Base-by-base conservation (phyloP, 805 yeast species). In the Metschnikowia kunwiensis region DNA sequence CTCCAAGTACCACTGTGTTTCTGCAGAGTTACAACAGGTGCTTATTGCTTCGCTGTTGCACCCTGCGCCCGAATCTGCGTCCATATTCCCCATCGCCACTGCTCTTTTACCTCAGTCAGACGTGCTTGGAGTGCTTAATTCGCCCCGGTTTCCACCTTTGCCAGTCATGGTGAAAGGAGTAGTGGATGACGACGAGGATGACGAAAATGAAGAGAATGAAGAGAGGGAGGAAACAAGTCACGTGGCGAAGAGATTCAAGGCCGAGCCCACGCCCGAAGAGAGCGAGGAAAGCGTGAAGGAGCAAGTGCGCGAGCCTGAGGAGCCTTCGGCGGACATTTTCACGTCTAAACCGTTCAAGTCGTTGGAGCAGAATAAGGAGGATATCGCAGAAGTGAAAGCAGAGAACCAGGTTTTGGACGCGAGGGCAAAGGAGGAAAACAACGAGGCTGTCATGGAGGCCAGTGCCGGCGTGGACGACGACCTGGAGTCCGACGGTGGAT, bases 61-160 rank as follows among this genome's bases (percentile, higher is more conserved):
- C 53, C 95, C 96, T 2, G 86, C 83, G 4, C 65, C 66, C 25
- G 81, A 79, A 34, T 70, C 74, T 26, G 72, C 74, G 27, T 80
- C 87, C 10, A 68, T 85, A 20, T 65, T 85, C 42, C 95, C 96
- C 7, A 77, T 89, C 40, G 81, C 83, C 1, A 58, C 77, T 9
- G 61, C 67, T 2, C 51, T 83, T 5, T 54, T 82, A 41, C 68
- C 68, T 3, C 58, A 70, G 27, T 76, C 78, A 50, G 72, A 68
- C 7, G 53, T 75, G 14, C 54, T 80, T 27, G 76, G 85, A 51
- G 66, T 82, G 1, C 67, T 86, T 48, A 72, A 77, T 36, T 82
- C 83, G 50, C 95, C 96, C 27, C 69, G 93, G 50, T 75, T 86
- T 48, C 95, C 96, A 3, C 68, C 67, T 6, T 50, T 63, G 32